Evolutionary conservation across 441 rosid genomes (phyloP).

Genomic region (Euphorbia corollata): DNA sequence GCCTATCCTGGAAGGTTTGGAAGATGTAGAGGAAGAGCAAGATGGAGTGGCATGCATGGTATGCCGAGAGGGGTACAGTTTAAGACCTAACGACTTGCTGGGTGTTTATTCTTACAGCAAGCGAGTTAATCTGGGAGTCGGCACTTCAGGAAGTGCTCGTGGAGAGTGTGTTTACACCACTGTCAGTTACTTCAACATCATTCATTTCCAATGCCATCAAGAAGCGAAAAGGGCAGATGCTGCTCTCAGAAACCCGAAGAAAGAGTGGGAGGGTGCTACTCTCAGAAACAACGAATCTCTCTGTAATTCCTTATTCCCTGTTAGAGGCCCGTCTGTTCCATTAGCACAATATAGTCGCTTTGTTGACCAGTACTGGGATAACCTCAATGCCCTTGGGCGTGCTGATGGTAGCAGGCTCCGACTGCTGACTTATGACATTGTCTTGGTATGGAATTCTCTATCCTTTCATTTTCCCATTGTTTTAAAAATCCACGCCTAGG

Average conservation of each 20-base stretch:
- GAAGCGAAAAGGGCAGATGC: slow-evolving; percentile 99
- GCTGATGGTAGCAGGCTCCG: slow-evolving; percentile 98
- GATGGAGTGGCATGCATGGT: slow-evolving; percentile 99
- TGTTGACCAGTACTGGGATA: slow-evolving; percentile 98
- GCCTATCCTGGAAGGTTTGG: slow-evolving; percentile 93
- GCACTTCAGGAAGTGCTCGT: slow-evolving; percentile 90
- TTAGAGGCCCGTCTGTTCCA: slow-evolving; percentile 88
- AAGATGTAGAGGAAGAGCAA: slow-evolving; percentile 96
- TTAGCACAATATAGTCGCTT: slow-evolving; percentile 70
- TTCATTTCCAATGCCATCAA: slow-evolving; percentile 99
- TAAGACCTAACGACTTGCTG: slow-evolving; percentile 90
- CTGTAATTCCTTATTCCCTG: slow-evolving; percentile 96
- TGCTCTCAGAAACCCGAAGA: slow-evolving; percentile 91
- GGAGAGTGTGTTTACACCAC: slow-evolving; percentile 99
- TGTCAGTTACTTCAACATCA: slow-evolving; percentile 89
- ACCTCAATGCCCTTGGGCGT: slow-evolving; percentile 93
- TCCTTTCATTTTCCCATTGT: not conserved
- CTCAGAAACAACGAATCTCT: slow-evolving; percentile 96
- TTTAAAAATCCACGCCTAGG: too few relatives aligned
- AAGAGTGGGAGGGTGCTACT: slow-evolving; percentile 99
- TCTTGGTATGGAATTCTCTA: slow-evolving; percentile 50
- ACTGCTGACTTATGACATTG: slow-evolving; percentile 89
- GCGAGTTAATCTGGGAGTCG: slow-evolving; percentile 91
- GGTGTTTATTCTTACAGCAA: slow-evolving; percentile 94
- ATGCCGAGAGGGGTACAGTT: slow-evolving; percentile 97